A percentile compares a stretch with the other conserved stretches of the same genome.
These are phyloP conservation scores for Cladosporium sphaerospermum DNA, from an alignment of 2,329 filamentous ascomycete genomes.

Conservation along the genomic window DNA sequence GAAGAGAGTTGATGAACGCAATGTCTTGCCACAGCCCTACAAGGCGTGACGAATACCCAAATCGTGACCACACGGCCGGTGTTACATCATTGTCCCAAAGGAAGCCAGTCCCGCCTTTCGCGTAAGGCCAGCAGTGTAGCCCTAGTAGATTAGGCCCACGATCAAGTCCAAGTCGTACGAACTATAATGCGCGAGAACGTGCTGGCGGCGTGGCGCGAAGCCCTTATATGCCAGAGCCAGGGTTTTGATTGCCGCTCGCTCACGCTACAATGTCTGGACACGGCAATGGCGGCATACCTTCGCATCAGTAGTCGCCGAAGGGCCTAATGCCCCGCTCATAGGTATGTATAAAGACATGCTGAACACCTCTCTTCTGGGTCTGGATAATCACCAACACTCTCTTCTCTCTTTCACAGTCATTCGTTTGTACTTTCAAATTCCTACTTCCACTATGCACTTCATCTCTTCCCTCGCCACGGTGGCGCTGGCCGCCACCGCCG, in stretches of 20 bases:
- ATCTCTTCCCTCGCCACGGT: constrained; percentile 9
- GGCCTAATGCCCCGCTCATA: neutral
- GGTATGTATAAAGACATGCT: constrained; percentile 2
- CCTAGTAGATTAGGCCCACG: no score
- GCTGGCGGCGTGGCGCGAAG: neutral
- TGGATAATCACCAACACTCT: constrained; percentile 3
- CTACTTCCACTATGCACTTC: constrained; percentile 1
- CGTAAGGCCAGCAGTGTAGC: no score
- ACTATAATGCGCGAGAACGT: no score
- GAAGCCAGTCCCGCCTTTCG: no score
- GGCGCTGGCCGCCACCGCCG: constrained; percentile 10
- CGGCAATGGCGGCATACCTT: neutral
- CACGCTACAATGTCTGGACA: constrained; percentile 1
- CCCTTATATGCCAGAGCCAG: neutral
- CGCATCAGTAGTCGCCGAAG: neutral
- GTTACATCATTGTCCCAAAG: no score
- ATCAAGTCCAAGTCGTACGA: no score
- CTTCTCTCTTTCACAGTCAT: constrained; percentile 7
- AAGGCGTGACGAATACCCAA: neutral
- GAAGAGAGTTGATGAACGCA: neutral
- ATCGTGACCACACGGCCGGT: neutral
- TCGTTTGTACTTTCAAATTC: neutral
- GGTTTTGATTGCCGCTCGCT: neutral
- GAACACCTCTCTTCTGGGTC: neutral
- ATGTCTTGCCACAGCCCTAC: constrained; percentile 2